These are phyloP conservation scores for Ophiocordyceps unilateralis DNA, from an alignment of 2,329 filamentous ascomycete genomes.

Conservation along the genomic window DNA sequence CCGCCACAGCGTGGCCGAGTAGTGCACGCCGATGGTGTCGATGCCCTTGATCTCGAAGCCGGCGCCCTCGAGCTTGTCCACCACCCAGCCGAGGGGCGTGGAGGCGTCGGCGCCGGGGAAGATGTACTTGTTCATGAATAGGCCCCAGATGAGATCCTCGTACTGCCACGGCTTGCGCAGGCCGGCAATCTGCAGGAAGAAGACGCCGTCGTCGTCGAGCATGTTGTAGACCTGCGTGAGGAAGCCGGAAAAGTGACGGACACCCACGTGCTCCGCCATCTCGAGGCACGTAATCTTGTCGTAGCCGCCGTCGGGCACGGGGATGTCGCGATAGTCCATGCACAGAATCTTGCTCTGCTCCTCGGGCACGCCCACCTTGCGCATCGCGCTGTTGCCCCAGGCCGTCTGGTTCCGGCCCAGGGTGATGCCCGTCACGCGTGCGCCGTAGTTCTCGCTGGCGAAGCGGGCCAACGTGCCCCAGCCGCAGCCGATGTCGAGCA, in stretches of 20 bases:
- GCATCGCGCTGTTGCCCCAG: constrained; percentile 85
- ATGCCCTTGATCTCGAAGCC: constrained; percentile 65
- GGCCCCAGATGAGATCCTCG: constrained; percentile 92
- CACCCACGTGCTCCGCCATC: constrained; percentile 97
- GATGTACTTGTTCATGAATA: constrained; percentile 99
- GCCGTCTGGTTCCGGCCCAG: constrained; percentile 92
- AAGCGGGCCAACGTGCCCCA: constrained; percentile 95
- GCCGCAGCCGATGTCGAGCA: constrained; percentile 93
- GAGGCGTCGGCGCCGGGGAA: constrained; percentile 95
- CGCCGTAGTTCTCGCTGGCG: constrained; percentile 82
- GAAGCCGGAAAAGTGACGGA: constrained; percentile 71
- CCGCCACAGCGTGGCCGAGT: constrained; percentile 88
- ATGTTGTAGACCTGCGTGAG: constrained; percentile 79
- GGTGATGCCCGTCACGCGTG: constrained; percentile 73
- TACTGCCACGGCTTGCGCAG: constrained; percentile 94
- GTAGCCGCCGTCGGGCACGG: constrained; percentile 51
- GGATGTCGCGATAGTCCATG: constrained; percentile 94
- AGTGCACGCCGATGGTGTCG: constrained; percentile 92
- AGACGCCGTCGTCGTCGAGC: constrained; percentile 89
- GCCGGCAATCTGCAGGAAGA: constrained; percentile 92
- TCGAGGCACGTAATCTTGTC: constrained; percentile 95
- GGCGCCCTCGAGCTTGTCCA: constrained; percentile 65
- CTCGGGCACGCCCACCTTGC: constrained; percentile 65
- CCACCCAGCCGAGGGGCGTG: constrained; percentile 75
- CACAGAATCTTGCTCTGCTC: constrained; percentile 84